Evolutionary conservation across 1,284 basidiomycete genomes (phyloP).

Genomic region (Veloboletus limbatus): DNA sequence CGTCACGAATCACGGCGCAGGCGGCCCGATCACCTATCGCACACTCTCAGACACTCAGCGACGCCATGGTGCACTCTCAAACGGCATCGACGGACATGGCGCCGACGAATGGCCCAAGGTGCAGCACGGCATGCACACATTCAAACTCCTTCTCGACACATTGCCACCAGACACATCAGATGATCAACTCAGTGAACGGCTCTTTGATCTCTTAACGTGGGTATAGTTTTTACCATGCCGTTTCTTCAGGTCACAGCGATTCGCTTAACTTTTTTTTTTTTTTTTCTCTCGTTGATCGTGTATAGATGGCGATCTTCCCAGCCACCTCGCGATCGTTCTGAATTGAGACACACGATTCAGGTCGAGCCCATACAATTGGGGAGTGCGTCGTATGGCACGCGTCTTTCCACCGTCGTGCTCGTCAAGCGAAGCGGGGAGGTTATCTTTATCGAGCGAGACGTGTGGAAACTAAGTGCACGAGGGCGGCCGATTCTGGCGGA

Average conservation of each 20-base stretch:
- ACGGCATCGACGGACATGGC: slow-evolving; percentile 61
- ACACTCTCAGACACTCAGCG: slow-evolving; percentile 48
- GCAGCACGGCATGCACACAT: slow-evolving; percentile 47
- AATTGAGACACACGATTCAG: slow-evolving; percentile 60
- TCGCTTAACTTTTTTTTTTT: slow-evolving; percentile 8
- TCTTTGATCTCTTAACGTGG: slow-evolving; percentile 67
- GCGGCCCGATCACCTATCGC: slow-evolving; percentile 54
- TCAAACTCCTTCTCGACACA: slow-evolving; percentile 41
- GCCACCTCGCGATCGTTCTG: slow-evolving; percentile 45
- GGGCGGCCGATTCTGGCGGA: slow-evolving; percentile 39
- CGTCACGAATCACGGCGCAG: slow-evolving; percentile 68
- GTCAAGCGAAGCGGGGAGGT: slow-evolving; percentile 58
- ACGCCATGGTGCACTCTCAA: slow-evolving; percentile 60
- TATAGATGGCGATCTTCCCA: slow-evolving; percentile 52
- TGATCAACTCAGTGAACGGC: slow-evolving; percentile 47
- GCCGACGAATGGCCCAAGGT: slow-evolving; percentile 72
- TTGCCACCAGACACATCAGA: slow-evolving; percentile 43
- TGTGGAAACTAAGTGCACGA: slow-evolving; percentile 49
- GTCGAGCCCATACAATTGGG: slow-evolving; percentile 46
- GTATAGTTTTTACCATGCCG: slow-evolving; percentile 37
- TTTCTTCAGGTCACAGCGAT: slow-evolving; percentile 1
- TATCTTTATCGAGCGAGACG: slow-evolving; percentile 68
- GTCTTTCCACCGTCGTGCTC: slow-evolving; percentile 69
- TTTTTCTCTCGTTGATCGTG: background rate
- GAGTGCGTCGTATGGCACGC: slow-evolving; percentile 56